phyloP scores from a whole-genome alignment of 345 rosid genomes.

The Turnera subulata region DNA sequence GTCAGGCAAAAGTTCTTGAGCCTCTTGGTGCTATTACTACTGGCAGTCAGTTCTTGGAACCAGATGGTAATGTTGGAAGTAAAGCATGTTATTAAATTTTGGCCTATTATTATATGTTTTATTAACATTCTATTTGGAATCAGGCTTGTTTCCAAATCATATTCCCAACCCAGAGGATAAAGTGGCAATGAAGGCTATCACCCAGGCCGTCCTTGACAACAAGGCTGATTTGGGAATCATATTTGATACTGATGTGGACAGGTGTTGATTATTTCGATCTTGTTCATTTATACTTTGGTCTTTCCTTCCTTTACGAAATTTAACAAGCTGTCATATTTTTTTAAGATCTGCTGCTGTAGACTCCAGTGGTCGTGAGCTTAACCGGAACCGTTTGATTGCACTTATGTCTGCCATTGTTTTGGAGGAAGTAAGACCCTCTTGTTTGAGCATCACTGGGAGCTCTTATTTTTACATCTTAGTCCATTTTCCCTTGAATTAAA shows the following conservation, averaged over 20 bases:
- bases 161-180: conserved; percentile 99
- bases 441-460: neutral
- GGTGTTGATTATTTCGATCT: conserved; percentile 35
- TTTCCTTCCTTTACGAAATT: neutral
- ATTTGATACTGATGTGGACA: conserved; percentile 97
- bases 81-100: conserved; percentile 9
- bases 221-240: conserved; percentile 95
- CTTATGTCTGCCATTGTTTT: conserved; percentile 89
- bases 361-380: conserved; percentile 76
- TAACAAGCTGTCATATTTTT: neutral
- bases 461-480: conserved; percentile 1
- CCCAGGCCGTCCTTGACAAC: conserved; percentile 80
- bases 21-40: conserved; percentile 88
- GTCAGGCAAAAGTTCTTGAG: conserved; percentile 88
- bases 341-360: conserved; percentile 99
- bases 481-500: neutral
- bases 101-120: conserved; percentile 2
- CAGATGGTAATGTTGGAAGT: conserved; percentile 58
- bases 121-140: conserved; percentile 13
- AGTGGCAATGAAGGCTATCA: conserved; percentile 83
- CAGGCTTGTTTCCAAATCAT: conserved; percentile 96
- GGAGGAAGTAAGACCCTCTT: conserved; percentile 64
- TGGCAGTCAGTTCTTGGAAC: conserved; percentile 97
- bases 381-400: conserved; percentile 92
- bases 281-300: neutral